Conservation (phyloP, 768 basidiomycete species). For the Sutorius australiensis region DNA sequence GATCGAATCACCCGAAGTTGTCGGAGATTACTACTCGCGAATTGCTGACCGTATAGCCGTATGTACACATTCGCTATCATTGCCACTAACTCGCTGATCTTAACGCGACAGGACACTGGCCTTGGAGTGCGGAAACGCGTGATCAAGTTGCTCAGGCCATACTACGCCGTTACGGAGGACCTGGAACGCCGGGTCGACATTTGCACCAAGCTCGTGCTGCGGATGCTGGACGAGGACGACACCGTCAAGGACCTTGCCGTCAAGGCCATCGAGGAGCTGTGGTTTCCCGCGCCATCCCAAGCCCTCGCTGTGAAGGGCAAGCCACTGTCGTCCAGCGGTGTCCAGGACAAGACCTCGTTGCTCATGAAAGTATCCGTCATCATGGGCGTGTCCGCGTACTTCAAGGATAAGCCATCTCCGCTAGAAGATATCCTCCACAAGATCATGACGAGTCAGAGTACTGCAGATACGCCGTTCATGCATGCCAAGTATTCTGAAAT, state of each 20-base stretch:
- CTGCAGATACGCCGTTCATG: conserved; percentile 46
- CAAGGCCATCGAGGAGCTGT: conserved; percentile 87
- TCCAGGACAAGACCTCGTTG: conserved; percentile 51
- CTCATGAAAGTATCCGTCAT: conserved; percentile 73
- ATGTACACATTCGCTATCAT: conserved; percentile 25
- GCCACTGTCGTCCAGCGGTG: conserved; percentile 24
- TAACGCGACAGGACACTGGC: conserved; percentile 74
- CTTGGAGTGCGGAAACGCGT: conserved; percentile 92
- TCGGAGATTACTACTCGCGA: conserved; percentile 81
- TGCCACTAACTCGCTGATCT: neutral
- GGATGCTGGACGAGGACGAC: conserved; percentile 92
- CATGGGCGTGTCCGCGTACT: conserved; percentile 79
- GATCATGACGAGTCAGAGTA: conserved; percentile 73
- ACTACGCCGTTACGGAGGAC: conserved; percentile 66
- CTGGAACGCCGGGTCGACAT: conserved; percentile 69
- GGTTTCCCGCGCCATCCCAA: conserved; percentile 54
- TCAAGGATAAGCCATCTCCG: conserved; percentile 78
- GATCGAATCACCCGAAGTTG: conserved; percentile 84
- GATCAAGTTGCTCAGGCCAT: conserved; percentile 86
- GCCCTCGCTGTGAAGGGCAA: conserved; percentile 38
- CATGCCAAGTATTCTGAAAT: conserved; percentile 75
- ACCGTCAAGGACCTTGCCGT: conserved; percentile 90
- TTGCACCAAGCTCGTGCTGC: conserved; percentile 70
- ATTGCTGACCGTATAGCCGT: conserved; percentile 91
- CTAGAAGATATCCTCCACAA: conserved; percentile 83